Evolutionary conservation across 768 basidiomycete species (phyloP).

Genomic region (Boletus insuetus): DNA sequence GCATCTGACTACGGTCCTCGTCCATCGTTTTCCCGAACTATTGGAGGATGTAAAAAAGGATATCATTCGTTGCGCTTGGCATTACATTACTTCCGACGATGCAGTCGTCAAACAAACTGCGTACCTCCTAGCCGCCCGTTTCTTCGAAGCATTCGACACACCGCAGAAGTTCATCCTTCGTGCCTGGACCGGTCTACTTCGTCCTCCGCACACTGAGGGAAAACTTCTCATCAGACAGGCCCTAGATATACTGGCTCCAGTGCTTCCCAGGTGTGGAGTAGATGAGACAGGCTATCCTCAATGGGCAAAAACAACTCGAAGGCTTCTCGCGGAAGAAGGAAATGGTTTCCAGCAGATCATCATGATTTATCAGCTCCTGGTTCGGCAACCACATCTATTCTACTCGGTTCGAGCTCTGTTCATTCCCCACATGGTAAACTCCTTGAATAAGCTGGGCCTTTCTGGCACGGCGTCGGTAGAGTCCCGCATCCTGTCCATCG

Average conservation of each 20-base stretch:
- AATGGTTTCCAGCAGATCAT: slow-evolving; percentile 65
- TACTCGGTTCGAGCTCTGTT: slow-evolving; percentile 91
- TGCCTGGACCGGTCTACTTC: slow-evolving; percentile 88
- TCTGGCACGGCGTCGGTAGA: slow-evolving; percentile 68
- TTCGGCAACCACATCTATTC: slow-evolving; percentile 87
- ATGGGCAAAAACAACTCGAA: slow-evolving; percentile 87
- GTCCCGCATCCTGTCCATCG: slow-evolving; percentile 82
- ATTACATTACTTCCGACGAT: slow-evolving; percentile 82
- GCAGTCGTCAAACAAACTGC: slow-evolving; percentile 90
- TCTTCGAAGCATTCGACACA: slow-evolving; percentile 85
- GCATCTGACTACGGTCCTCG: slow-evolving; percentile 83
- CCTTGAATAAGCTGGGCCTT: slow-evolving; percentile 85
- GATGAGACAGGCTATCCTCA: slow-evolving; percentile 58
- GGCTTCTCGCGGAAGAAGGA: slow-evolving; percentile 86
- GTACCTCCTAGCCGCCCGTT: slow-evolving; percentile 85
- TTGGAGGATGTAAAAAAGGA: slow-evolving; percentile 84
- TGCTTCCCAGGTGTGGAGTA: slow-evolving; percentile 63
- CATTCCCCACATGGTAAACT: slow-evolving; percentile 90
- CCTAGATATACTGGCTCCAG: slow-evolving; percentile 80
- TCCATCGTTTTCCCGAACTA: slow-evolving; percentile 80
- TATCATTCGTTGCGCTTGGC: slow-evolving; percentile 92
- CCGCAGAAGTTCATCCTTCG: slow-evolving; percentile 89
- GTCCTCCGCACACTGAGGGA: slow-evolving; percentile 74
- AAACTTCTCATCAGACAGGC: slow-evolving; percentile 80
- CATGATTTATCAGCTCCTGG: slow-evolving; percentile 87